Percentiles rank a stretch among this genome's conserved stretches.
Evolutionary conservation across 129 eudicot genomes (phyloP).

Genomic region (Pulicaria dysenterica): DNA sequence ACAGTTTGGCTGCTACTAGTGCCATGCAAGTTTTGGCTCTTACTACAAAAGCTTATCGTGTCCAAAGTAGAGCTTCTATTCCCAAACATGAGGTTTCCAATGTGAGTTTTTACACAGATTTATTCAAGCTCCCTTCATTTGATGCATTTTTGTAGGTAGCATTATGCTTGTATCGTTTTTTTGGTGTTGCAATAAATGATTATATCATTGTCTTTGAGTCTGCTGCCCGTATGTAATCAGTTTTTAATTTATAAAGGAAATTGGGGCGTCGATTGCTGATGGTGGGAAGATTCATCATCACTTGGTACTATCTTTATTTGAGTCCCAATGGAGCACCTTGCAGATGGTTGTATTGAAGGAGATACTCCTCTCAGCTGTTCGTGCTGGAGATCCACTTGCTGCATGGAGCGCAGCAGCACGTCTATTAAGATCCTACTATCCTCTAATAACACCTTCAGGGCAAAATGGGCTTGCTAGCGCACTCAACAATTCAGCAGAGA

Average conservation of each 20-base stretch:
- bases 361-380: constrained; percentile 91
- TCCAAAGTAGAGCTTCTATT: constrained; percentile 87
- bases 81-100: constrained; percentile 39
- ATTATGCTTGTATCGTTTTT: no score
- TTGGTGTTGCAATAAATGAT: background rate
- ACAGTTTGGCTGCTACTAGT: constrained; percentile 84
- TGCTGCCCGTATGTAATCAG: background rate
- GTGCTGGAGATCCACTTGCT: constrained; percentile 98
- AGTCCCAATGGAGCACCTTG: constrained; percentile 97
- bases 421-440: constrained; percentile 89
- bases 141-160: background rate
- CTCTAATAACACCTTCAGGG: constrained; percentile 98
- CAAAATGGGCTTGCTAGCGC: constrained; percentile 93
- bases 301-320: constrained; percentile 79
- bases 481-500: constrained; percentile 77
- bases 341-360: constrained; percentile 99
- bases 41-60: constrained; percentile 93
- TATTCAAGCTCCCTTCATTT: constrained; percentile 7
- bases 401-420: constrained; percentile 99
- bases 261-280: constrained; percentile 48
- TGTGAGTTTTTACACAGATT: constrained; percentile 46
- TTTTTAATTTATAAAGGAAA: constrained; percentile 50
- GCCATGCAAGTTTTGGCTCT: constrained; percentile 98
- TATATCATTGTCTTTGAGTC: constrained; percentile 1
- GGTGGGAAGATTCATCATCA: constrained; percentile 77